These are phyloP conservation scores for Aspergillus biplanus DNA, from an alignment of 495 filamentous ascomycete species.

Conservation along the genomic window DNA sequence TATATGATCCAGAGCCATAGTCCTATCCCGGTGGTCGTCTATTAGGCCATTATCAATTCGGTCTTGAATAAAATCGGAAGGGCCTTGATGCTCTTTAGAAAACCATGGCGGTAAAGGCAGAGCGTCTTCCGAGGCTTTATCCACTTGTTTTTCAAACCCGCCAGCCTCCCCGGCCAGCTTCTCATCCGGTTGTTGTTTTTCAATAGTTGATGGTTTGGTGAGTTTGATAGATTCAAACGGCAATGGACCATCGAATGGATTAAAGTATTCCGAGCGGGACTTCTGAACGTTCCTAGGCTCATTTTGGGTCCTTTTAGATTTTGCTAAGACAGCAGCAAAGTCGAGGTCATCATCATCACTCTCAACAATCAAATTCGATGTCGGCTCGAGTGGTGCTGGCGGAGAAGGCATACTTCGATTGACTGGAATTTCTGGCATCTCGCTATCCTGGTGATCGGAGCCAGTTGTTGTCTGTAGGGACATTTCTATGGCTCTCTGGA, in stretches of 20 bases:
- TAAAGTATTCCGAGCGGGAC: slow-evolving; percentile 7
- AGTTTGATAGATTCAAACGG: slow-evolving; percentile 88
- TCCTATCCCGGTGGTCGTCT: slow-evolving; percentile 26
- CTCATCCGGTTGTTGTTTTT: slow-evolving; percentile 38
- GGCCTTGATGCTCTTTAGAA: slow-evolving; percentile 33
- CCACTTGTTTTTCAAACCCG: slow-evolving; percentile 64
- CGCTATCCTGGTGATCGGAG: slow-evolving; percentile 32
- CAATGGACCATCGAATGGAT: slow-evolving; percentile 70
- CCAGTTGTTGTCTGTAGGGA: slow-evolving; percentile 56
- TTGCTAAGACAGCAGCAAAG: slow-evolving; percentile 47
- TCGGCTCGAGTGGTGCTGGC: slow-evolving; percentile 18
- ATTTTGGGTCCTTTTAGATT: slow-evolving; percentile 40
- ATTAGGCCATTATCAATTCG: slow-evolving; percentile 28
- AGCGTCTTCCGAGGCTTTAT: slow-evolving; percentile 53
- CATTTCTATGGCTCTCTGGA: slow-evolving; percentile 80
- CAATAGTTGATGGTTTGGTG: slow-evolving; percentile 56
- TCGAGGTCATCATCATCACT: slow-evolving; percentile 51
- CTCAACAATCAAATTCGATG: slow-evolving; percentile 28
- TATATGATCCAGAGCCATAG: slow-evolving; percentile 37
- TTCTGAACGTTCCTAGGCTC: slow-evolving; percentile 22
- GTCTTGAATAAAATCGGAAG: slow-evolving; percentile 41
- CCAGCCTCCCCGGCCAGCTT: slow-evolving; percentile 60
- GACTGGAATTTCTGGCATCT: slow-evolving; percentile 40
- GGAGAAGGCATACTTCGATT: slow-evolving; percentile 29
- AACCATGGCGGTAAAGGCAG: slow-evolving; percentile 89